Base-by-base conservation (phyloP, 2,329 filamentous ascomycete species). In the Talaromyces sp. region DNA sequence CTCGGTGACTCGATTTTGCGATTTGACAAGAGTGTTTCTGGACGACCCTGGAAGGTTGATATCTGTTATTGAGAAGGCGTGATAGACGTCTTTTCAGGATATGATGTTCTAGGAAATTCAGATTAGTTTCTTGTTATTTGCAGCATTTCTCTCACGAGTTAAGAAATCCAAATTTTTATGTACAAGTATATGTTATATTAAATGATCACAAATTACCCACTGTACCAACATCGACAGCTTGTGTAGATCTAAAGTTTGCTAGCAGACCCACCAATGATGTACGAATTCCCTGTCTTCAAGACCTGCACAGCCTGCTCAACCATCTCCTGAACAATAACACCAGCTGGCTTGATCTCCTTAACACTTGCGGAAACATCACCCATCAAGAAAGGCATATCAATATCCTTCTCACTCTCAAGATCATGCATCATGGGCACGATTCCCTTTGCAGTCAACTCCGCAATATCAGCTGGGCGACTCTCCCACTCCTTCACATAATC, bases 321-420 rank as follows among this genome's bases (percentile, higher is more conserved):
- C 91, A 97, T 97, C 61, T 95, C 91, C 55, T 86, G 82, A n/a
- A 97, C 86, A 76, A 97, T 96, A 59, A 87, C 82, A 42, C 78
- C 82, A 0, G 93, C 93, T 0, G 92, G 91, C 77, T 94, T 86
- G 54, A 97, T 84, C 61, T 87, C 85, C 30, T 77, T 73, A 52
- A 97, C 89, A 1, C 86, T 82, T 1, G 89, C 92, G 1, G 91
- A 89, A 8, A 97, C 92, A 76, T 96, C 91, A 1, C 93, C 93
- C 93, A 97, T 97, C 66, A 97, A 70, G 73, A 93, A 91, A 11
- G 93, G 93, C 51, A 89, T 78, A 67, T 97, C 93, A 11, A 96
- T 78, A 36, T 96, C 91, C 50, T 86, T 87, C 1, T 88, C 89
- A 49, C 91, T 81, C 45, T 96, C 90, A 65, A 96, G 78, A 68